Evolutionary conservation across 2,329 filamentous ascomycete genomes (phyloP), one percentile per base, ranked within the genome.

Genomic region (Ophiognomonia clavigignenti-juglandacearum): DNA sequence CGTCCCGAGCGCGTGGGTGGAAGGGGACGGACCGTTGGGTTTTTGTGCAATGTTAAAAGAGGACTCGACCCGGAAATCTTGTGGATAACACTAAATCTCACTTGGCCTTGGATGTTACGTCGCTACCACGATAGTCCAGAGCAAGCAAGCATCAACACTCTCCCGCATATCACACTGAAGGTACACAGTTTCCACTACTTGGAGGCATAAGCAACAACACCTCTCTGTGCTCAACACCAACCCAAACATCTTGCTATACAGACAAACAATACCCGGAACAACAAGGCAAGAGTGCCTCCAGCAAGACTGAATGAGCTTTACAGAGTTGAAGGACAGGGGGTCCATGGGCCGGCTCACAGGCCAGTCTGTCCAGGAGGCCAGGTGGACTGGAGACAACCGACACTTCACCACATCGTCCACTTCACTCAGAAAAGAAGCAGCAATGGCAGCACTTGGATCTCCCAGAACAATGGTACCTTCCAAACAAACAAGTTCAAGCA

Each of bases 21-120:
- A 20, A 19, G 18, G 18, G 20, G 7, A 29, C 26, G 6, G n/a
- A 27, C 5, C 34, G 9, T 14, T 18, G 23, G 11, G 13, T 34
- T 44, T 31, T 37, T 45, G 40, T 18, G 31, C 29, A 22, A 24
- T 26, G 26, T 44, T 51, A 48, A 37, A 51, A 48, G 29, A 26
- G 10, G 9, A 20, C 31, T 16, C n/a, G 20, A 16, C 13, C 40
- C 29, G 10, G 16, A n/a, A 19, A 11, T 24, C 39, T 41, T 36
- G 41, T 24, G 22, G 29, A 19, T 16, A 10, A 26, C 31, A 26
- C 5, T 14, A 10, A n/a, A n/a, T 34, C 9, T 26, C 20, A 18
- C n/a, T 4, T 11, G 20, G 5, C 13, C 14, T 22, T 7, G 34
- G 5, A 13, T 22, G 18, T 22, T 22, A 4, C 18, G 5, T 31